Evolutionary conservation across 1,284 basidiomycete genomes (phyloP).

Genomic region (Trichosporon ovoides): DNA sequence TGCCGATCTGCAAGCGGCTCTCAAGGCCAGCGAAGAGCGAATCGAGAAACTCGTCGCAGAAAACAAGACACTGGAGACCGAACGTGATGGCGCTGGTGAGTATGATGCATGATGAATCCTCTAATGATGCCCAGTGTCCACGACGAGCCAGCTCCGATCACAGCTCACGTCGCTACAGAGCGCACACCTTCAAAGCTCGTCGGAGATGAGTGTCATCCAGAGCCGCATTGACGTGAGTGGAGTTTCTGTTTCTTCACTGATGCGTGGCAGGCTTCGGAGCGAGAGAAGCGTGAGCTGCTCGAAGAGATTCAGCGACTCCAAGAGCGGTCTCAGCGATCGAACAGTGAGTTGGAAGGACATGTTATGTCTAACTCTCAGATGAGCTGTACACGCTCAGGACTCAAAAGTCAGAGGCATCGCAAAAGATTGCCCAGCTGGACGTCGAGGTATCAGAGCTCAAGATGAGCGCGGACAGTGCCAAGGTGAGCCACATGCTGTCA

Average conservation of each 20-base stretch:
- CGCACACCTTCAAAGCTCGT: constrained; percentile 28
- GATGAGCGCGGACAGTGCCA: constrained; percentile 54
- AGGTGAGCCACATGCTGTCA: constrained; percentile 22
- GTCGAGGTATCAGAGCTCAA: constrained; percentile 78
- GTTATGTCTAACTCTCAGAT: constrained; percentile 27
- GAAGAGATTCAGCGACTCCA: constrained; percentile 40
- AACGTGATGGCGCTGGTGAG: constrained; percentile 36
- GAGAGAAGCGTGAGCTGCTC: constrained; percentile 42
- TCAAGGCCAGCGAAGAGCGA: constrained; percentile 33
- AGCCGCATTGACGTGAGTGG: constrained; percentile 34
- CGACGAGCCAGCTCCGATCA: constrained; percentile 35
- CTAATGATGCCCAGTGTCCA: constrained; percentile 27
- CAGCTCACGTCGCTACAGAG: constrained; percentile 40
- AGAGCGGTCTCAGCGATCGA: constrained; percentile 28
- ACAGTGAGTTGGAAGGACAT: constrained; percentile 26
- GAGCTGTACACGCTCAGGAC: constrained; percentile 38
- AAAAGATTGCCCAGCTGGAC: constrained; percentile 77
- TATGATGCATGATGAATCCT: neutral
- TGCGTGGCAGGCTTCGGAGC: constrained; percentile 31
- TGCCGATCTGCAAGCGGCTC: constrained; percentile 33
- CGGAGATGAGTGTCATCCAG: constrained; percentile 35
- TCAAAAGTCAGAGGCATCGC: constrained; percentile 37
- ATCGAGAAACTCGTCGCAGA: constrained; percentile 32
- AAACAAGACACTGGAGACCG: constrained; percentile 26
- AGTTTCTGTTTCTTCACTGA: neutral